A percentile compares a stretch with the other conserved stretches of the same genome.
These are phyloP conservation scores for Diaporthe nobilis DNA, from an alignment of 2,329 filamentous ascomycete genomes.

Conservation along the genomic window DNA sequence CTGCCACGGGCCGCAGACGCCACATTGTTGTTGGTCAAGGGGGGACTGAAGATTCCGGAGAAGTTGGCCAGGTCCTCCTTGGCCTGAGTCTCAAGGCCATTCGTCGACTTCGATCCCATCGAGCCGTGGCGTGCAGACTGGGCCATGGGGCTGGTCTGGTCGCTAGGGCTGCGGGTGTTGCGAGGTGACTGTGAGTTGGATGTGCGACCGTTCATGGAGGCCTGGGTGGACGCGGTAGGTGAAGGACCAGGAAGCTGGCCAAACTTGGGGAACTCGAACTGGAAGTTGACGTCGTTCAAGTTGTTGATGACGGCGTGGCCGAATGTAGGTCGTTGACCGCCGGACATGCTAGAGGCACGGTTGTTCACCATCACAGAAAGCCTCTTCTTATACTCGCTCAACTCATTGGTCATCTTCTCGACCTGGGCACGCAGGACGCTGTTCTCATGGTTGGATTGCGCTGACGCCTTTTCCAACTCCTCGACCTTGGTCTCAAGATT, in stretches of 20 bases:
- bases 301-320: constrained; percentile 68
- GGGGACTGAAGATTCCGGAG: constrained; percentile 72
- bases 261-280: constrained; percentile 97
- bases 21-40: constrained; percentile 59
- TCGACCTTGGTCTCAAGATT: constrained; percentile 85
- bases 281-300: constrained; percentile 83
- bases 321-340: constrained; percentile 60
- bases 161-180: constrained; percentile 47
- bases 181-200: constrained; percentile 40
- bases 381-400: constrained; percentile 92
- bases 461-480: constrained; percentile 85
- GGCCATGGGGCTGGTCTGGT: constrained; percentile 53
- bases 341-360: constrained; percentile 47
- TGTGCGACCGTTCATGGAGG: constrained; percentile 35
- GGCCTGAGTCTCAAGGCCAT: constrained; percentile 52
- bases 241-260: constrained; percentile 74
- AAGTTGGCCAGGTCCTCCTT: constrained; percentile 69
- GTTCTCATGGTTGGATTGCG: constrained; percentile 89
- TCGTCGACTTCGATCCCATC: constrained; percentile 52
- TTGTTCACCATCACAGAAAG: constrained; percentile 70
- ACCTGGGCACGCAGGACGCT: constrained; percentile 86
- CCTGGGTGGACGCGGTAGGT: constrained; percentile 49
- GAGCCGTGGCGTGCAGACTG: constrained; percentile 46
- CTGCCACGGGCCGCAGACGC: constrained; percentile 64
- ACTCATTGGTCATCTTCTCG: constrained; percentile 86